Evolutionary conservation across 2,329 filamentous ascomycete genomes (phyloP), one percentile per base, ranked within the genome.

Genomic region (Apiospora arundinis): DNA sequence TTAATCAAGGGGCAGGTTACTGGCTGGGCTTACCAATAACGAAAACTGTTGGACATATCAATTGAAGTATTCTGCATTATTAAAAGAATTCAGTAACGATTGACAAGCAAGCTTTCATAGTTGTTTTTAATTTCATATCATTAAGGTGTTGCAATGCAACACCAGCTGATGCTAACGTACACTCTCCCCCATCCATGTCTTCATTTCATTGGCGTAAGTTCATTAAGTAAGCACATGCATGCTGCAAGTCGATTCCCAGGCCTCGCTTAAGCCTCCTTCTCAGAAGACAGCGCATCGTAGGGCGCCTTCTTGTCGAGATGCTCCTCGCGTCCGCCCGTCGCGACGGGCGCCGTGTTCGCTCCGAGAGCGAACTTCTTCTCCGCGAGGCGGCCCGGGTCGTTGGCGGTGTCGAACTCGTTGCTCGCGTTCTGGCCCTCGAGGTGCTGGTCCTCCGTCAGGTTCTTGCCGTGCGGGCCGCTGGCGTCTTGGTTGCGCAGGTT

Each of bases 281-380:
- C 74, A 12, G 69, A 70, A 25, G 70, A 76, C 48, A 78, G 70
- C 8, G 70, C 75, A 16, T 72, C 74, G 46, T 75, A 80, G 18
- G 72, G 65, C 5, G 75, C 76, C 70, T 78, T 69, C 7, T 71
- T 72, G 42, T 77, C 74, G n/a, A 74, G 44, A 1, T 56, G 76
- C 79, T 84, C 49, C 80, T 89, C 42, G 81, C 85, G 8, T 84
- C 86, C 21, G 83, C 87, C 75, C 82, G 84, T 76, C 78, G 86
- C 71, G 85, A 89, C 2, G 83, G 91, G 74, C 83, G 87, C 70
- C 88, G 91, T 66, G 78, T 90, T 21, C 85, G 91, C n/a, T 85
- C 88, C 1, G 76, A 82, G 70, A 6, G 56, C 45, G 45, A 88
- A 81, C 74, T 83, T 82, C 52, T 79, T 74, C 78, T 87, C 86